Percentiles rank a stretch among this genome's conserved stretches.
Conservation (phyloP, 2,329 filamentous ascomycete genomes). For the Nannizziopsis arthrosporioides region DNA sequence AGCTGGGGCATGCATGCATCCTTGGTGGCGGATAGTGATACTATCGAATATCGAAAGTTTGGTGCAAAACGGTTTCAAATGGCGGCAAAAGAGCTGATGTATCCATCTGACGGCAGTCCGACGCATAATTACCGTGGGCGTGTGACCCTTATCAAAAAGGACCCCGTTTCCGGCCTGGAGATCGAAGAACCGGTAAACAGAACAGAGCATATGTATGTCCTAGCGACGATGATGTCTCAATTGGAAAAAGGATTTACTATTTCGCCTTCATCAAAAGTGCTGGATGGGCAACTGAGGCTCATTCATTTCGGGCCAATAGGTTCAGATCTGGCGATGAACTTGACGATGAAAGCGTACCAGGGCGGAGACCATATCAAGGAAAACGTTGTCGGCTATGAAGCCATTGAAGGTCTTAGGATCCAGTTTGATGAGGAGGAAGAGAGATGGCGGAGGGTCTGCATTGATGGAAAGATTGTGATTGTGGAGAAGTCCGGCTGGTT, state of each 20-base stretch:
- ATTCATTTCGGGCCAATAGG: slow-evolving; percentile 61
- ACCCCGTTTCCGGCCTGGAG: slow-evolving; percentile 12
- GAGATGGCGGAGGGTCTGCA: slow-evolving; percentile 72
- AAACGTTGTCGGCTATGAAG: slow-evolving; percentile 55
- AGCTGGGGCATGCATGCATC: slow-evolving; percentile 85
- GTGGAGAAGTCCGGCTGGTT: slow-evolving; percentile 61
- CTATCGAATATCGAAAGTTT: slow-evolving; percentile 62
- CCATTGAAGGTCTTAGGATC: slow-evolving; percentile 56
- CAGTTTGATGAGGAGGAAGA: slow-evolving; percentile 54
- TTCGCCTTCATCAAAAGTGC: slow-evolving; percentile 56
- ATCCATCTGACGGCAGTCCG: slow-evolving; percentile 40
- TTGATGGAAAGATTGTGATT: slow-evolving; percentile 81
- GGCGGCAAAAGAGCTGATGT: slow-evolving; percentile 67
- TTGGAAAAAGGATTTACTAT: slow-evolving; percentile 74
- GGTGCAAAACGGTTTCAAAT: slow-evolving; percentile 72
- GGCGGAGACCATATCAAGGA: slow-evolving; percentile 45
- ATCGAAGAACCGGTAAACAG: slow-evolving; percentile 23
- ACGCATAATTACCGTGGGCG: slow-evolving; percentile 48
- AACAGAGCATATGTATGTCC: slow-evolving; percentile 59
- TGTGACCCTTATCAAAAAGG: slow-evolving; percentile 35
- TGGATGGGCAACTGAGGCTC: slow-evolving; percentile 59
- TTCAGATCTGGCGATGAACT: slow-evolving; percentile 57
- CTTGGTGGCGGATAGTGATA: slow-evolving; percentile 84
- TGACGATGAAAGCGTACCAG: slow-evolving; percentile 57
- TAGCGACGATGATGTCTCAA: slow-evolving; percentile 65